These are phyloP conservation scores for Podospora conica DNA, from an alignment of 495 filamentous ascomycete species.

Conservation along the genomic window DNA sequence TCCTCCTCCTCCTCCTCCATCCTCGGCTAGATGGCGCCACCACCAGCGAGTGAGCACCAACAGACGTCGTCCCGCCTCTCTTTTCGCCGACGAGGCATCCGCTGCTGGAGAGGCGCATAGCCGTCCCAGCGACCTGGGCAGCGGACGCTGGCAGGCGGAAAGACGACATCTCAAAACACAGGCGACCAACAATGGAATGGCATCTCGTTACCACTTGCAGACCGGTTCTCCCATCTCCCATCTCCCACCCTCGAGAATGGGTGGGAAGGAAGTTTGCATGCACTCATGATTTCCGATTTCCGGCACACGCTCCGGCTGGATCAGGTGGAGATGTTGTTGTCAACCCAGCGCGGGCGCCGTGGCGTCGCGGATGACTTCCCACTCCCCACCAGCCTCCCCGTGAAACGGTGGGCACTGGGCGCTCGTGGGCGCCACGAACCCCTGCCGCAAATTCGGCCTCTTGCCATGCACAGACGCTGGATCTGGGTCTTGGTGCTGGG, in stretches of 20 bases:
- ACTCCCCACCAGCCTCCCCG: constrained; percentile 14
- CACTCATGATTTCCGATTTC: not conserved
- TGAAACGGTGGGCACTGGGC: constrained; percentile 20
- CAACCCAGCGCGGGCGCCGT: not conserved
- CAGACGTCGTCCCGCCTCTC: not conserved
- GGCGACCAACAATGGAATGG: not conserved
- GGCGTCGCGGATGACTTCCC: not conserved
- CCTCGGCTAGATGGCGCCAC: not conserved
- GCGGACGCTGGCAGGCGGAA: not conserved
- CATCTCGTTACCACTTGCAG: not conserved
- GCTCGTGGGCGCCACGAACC: constrained; percentile 3
- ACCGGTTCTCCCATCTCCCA: too few relatives aligned
- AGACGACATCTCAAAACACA: not conserved
- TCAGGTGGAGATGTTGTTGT: not conserved
- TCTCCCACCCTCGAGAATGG: not conserved
- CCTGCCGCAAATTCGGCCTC: constrained; percentile 15
- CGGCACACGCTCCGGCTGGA: not conserved
- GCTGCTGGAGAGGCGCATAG: not conserved
- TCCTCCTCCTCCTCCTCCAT: not conserved
- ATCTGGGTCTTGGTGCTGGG: constrained; percentile 16
- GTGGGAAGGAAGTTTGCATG: not conserved
- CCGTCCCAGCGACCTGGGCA: not conserved
- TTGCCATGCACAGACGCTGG: constrained; percentile 21
- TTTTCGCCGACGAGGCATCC: not conserved
- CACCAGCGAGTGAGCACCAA: not conserved